phyloP scores from a whole-genome alignment of 768 basidiomycete species.

The Pulveroboletus ravenelii region DNA sequence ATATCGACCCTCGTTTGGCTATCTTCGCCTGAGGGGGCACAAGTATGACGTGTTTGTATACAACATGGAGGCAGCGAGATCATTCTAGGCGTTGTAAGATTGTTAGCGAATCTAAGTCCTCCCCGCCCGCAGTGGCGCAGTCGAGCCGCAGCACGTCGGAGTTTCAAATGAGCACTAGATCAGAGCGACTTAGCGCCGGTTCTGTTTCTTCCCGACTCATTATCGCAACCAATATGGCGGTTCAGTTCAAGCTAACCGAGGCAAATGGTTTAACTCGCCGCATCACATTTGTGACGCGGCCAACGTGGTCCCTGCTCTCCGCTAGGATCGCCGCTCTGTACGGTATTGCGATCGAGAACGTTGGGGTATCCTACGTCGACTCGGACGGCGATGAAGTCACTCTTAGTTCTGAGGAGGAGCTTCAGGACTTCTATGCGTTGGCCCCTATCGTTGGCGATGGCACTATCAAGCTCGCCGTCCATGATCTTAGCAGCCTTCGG shows the following conservation, averaged over 20 bases:
- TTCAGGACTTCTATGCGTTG: conserved; percentile 62
- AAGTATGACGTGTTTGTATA: background rate
- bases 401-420: conserved; percentile 69
- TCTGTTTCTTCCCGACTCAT: conserved; percentile 15
- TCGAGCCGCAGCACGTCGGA: conserved; percentile 37
- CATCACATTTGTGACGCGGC: conserved; percentile 45
- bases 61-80: background rate
- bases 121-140: background rate
- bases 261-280: conserved; percentile 57
- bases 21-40: conserved; percentile 57
- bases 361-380: conserved; percentile 72
- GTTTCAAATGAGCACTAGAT: conserved; percentile 36
- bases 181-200: background rate
- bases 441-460: conserved; percentile 19
- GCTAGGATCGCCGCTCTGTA: conserved; percentile 50
- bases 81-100: background rate
- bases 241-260: conserved; percentile 64
- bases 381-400: conserved; percentile 72
- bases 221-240: conserved; percentile 40
- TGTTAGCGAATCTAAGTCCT: background rate
- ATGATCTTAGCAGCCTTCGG: conserved; percentile 46
- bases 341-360: conserved; percentile 49
- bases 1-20: conserved; percentile 58
- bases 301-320: conserved; percentile 56
- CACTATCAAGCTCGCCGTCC: conserved; percentile 56